phyloP scores from a whole-genome alignment of 768 basidiomycete genomes.

The Leccinum truebloodii region DNA sequence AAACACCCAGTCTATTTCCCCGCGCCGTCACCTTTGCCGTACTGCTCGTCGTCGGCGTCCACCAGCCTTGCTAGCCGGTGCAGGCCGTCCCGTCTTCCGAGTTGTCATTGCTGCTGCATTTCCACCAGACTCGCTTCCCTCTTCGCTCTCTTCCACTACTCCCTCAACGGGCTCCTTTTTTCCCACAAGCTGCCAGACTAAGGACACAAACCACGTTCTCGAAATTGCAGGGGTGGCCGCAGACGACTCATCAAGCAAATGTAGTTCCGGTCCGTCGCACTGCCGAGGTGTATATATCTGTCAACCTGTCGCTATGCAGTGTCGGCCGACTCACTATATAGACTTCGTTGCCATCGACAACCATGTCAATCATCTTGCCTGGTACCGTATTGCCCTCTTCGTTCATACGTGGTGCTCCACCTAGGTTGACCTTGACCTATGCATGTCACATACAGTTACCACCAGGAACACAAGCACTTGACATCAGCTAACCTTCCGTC shows the following conservation, averaged over 20 bases:
- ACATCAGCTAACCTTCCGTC: conserved; percentile 58
- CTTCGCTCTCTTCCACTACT: conserved; percentile 38
- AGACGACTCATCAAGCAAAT: conserved; percentile 58
- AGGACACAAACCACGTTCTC: conserved; percentile 69
- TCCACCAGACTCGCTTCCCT: conserved; percentile 46
- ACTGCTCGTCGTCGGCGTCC: conserved; percentile 64
- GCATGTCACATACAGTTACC: conserved; percentile 9
- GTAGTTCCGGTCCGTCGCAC: conserved; percentile 61
- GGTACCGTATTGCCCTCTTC: conserved; percentile 54
- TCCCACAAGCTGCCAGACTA: conserved; percentile 34
- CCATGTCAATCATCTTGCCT: conserved; percentile 70
- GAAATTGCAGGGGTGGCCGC: conserved; percentile 56
- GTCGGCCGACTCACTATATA: conserved; percentile 61
- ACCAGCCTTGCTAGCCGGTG: conserved; percentile 53
- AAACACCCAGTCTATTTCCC: conserved; percentile 30
- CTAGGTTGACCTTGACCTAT: conserved; percentile 74
- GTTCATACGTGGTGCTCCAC: conserved; percentile 49
- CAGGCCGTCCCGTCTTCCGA: conserved; percentile 27
- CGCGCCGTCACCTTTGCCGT: conserved; percentile 40
- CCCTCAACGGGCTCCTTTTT: conserved; percentile 26
- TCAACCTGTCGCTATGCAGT: conserved; percentile 14
- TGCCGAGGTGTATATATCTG: conserved; percentile 28
- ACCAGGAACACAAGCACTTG: not conserved
- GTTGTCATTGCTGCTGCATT: conserved; percentile 39
- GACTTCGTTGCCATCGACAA: conserved; percentile 75